phyloP scores from a whole-genome alignment of 2,329 filamentous ascomycete genomes.

The Ophiocordyceps camponoti-leonardi region DNA sequence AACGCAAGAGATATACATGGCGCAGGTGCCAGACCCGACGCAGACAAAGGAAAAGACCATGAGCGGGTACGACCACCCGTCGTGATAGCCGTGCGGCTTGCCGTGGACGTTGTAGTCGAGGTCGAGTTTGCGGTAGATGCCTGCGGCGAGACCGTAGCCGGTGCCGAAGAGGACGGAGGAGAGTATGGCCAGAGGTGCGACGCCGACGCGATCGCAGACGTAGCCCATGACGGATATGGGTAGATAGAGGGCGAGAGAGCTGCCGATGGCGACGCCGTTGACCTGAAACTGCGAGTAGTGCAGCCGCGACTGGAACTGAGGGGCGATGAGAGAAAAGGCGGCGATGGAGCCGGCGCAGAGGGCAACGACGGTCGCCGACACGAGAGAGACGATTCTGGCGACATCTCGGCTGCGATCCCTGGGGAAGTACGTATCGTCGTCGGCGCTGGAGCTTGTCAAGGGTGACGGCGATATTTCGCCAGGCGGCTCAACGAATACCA shows the following conservation, averaged over 20 bases:
- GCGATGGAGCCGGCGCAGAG: slow-evolving; percentile 84
- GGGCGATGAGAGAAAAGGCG: slow-evolving; percentile 86
- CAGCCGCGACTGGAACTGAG: slow-evolving; percentile 70
- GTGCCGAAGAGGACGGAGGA: slow-evolving; percentile 58
- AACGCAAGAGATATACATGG: slow-evolving; percentile 82
- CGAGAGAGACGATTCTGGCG: slow-evolving; percentile 31
- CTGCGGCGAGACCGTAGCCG: slow-evolving; percentile 73
- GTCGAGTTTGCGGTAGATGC: slow-evolving; percentile 44
- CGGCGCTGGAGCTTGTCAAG: slow-evolving; percentile 1
- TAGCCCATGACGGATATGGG: slow-evolving; percentile 84
- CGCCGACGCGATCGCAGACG: slow-evolving; percentile 76
- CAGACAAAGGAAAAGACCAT: slow-evolving; percentile 77
- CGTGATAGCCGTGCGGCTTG: slow-evolving; percentile 22
- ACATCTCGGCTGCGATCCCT: neutral
- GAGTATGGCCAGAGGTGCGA: slow-evolving; percentile 56
- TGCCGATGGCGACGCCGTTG: slow-evolving; percentile 75
- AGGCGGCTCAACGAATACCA: neutral
- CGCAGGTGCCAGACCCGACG: slow-evolving; percentile 69
- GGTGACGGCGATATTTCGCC: slow-evolving; percentile 1
- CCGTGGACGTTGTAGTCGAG: slow-evolving; percentile 24
- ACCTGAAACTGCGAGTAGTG: slow-evolving; percentile 85
- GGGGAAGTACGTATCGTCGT: slow-evolving; percentile 5
- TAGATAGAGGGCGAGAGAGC: slow-evolving; percentile 77
- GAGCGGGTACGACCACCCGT: slow-evolving; percentile 51
- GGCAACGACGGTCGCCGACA: slow-evolving; percentile 34